Conservation (phyloP, 352 stramenopile species). For the Phytophthora tentaculata region DNA sequence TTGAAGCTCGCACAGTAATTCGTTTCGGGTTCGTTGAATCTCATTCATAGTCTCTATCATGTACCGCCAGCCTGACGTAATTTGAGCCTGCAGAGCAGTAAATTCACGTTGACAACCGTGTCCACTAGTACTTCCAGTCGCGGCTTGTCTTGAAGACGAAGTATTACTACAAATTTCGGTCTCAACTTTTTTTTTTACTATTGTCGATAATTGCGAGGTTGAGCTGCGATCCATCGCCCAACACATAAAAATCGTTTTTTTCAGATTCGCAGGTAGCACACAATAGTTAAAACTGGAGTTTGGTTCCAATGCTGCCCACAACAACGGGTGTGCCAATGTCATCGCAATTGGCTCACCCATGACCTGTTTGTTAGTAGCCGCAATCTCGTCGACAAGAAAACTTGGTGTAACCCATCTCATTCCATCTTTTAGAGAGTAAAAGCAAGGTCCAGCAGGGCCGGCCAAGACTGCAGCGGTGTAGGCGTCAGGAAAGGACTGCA, state of each 20-base stretch:
- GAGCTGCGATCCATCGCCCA: too few relatives aligned
- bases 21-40: too few relatives aligned
- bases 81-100: neutral
- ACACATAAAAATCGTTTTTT: constrained; percentile 12
- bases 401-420: too few relatives aligned
- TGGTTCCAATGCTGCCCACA: constrained; percentile 2
- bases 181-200: too few relatives aligned
- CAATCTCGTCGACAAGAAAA: constrained; percentile 10
- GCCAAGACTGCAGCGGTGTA: neutral
- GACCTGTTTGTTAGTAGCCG: constrained; percentile 3
- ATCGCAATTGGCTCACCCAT: constrained; percentile 9
- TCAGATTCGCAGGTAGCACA: neutral
- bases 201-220: too few relatives aligned
- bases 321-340: neutral
- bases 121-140: neutral
- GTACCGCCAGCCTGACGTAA: too few relatives aligned
- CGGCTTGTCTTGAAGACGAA: too few relatives aligned
- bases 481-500: too few relatives aligned
- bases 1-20: too few relatives aligned
- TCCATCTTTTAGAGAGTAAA: constrained; percentile 25
- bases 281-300: neutral
- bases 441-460: constrained; percentile 16
- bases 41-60: too few relatives aligned
- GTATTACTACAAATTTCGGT: too few relatives aligned
- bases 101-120: neutral